A percentile compares a stretch with the other conserved stretches of the same genome.
These are phyloP conservation scores for Colletotrichum sp. DNA, from an alignment of 2,329 filamentous ascomycete species.

Conservation along the genomic window DNA sequence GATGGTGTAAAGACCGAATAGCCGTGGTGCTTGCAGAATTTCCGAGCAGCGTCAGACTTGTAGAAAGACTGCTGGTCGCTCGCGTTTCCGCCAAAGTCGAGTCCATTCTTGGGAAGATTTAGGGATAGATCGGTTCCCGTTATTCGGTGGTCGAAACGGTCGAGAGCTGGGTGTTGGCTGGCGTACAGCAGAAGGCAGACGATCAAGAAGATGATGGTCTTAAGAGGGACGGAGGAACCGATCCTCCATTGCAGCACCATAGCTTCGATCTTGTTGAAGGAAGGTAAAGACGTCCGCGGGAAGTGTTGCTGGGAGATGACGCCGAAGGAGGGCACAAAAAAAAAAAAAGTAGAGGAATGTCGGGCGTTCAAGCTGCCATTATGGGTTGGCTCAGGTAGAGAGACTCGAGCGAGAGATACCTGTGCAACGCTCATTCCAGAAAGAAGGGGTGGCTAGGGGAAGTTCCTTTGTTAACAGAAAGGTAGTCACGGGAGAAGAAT, in stretches of 20 bases:
- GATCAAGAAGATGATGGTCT: not conserved
- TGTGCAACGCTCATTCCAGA: not conserved
- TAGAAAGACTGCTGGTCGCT: constrained; percentile 27
- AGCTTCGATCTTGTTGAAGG: not conserved
- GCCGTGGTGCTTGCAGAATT: constrained; percentile 36
- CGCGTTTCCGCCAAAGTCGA: not conserved
- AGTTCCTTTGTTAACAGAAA: not conserved
- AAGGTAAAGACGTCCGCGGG: not conserved
- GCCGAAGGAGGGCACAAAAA: not conserved
- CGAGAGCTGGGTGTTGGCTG: constrained; percentile 17
- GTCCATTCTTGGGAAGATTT: constrained; percentile 1
- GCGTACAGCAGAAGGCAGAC: constrained; percentile 5
- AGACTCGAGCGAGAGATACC: not conserved
- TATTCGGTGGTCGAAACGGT: constrained; percentile 17
- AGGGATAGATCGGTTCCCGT: constrained; percentile 5
- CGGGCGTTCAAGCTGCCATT: not conserved
- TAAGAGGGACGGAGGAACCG: not conserved
- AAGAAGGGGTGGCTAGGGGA: not conserved
- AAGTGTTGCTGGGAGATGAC: not conserved
- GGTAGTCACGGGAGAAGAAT: not conserved
- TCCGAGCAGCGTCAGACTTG: constrained; percentile 29
- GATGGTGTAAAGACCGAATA: constrained; percentile 33
- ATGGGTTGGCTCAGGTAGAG: not conserved
- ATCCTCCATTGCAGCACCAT: constrained; percentile 16
- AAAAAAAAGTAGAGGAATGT: not conserved